phyloP scores from a whole-genome alignment of 2,329 filamentous ascomycete genomes.

The Furcasterigmium sp. region DNA sequence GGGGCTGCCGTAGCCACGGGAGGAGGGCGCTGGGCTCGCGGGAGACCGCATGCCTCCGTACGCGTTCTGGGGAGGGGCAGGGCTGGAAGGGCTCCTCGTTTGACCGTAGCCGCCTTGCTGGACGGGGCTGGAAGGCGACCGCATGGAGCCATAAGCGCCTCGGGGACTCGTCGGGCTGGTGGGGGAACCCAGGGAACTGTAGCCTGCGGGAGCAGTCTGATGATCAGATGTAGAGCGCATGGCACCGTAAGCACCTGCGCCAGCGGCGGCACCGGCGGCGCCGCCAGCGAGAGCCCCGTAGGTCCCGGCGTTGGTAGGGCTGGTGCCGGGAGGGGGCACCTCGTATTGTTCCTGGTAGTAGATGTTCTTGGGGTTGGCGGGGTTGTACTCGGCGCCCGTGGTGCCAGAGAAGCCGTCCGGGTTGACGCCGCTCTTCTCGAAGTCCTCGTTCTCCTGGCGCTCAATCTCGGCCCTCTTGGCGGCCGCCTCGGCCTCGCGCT shows the following conservation, averaged over 20 bases:
- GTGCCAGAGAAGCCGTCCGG: slow-evolving; percentile 37
- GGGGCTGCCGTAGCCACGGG: neutral
- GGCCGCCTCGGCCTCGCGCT: slow-evolving; percentile 42
- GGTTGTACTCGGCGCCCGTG: slow-evolving; percentile 29
- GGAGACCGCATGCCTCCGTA: neutral
- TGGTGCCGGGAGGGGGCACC: neutral
- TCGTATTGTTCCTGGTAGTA: slow-evolving; percentile 10
- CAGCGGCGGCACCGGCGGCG: slow-evolving; percentile 6
- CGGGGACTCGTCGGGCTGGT: neutral
- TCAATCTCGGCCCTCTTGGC: slow-evolving; percentile 39
- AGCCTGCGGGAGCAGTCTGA: neutral
- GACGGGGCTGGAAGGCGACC: slow-evolving; percentile 1
- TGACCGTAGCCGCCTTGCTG: slow-evolving; percentile 1
- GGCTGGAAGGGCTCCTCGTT: neutral
- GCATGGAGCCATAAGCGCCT: neutral
- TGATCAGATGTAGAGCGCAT: slow-evolving; percentile 4
- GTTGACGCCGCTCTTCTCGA: slow-evolving; percentile 40
- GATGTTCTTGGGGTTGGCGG: slow-evolving; percentile 18
- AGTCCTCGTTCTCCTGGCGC: slow-evolving; percentile 44
- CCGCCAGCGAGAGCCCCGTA: slow-evolving; percentile 11
- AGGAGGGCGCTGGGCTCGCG: neutral
- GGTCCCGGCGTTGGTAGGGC: slow-evolving; percentile 3
- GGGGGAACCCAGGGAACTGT: slow-evolving; percentile 3
- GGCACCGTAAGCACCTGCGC: slow-evolving; percentile 1
- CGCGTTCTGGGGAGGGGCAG: neutral